Evolutionary conservation across 2,329 filamentous ascomycete species (phyloP).

Genomic region (Paradendryphiella salina): DNA sequence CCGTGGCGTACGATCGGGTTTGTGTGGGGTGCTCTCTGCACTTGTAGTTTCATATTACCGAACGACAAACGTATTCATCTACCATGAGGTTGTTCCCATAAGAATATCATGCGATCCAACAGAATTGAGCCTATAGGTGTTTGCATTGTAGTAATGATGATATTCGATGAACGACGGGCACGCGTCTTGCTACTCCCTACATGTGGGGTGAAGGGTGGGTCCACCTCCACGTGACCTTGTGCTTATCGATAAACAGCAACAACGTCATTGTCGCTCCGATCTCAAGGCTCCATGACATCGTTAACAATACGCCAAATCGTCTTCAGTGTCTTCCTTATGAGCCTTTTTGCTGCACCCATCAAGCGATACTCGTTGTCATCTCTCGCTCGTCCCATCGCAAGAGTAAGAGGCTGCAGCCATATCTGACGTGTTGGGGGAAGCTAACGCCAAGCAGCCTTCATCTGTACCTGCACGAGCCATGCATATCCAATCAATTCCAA

Average conservation of each 20-base stretch:
- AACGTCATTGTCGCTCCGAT: slow-evolving; percentile 31
- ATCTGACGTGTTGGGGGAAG: neutral
- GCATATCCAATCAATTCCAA: slow-evolving; percentile 86
- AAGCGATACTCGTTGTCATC: slow-evolving; percentile 31
- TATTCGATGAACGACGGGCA: neutral
- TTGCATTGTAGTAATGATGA: neutral
- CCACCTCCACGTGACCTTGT: neutral
- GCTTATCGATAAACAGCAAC: slow-evolving; percentile 6
- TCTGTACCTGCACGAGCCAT: slow-evolving; percentile 57
- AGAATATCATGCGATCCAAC: neutral
- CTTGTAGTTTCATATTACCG: neutral
- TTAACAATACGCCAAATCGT: slow-evolving; percentile 52
- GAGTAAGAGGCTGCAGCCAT: neutral
- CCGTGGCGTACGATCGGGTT: slow-evolving; percentile 2
- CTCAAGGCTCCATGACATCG: slow-evolving; percentile 54
- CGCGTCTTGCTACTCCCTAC: too few relatives aligned
- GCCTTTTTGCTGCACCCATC: slow-evolving; percentile 33
- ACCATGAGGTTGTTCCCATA: neutral
- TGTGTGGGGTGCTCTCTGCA: neutral
- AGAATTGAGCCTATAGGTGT: neutral
- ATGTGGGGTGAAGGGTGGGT: too few relatives aligned
- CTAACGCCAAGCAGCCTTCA: slow-evolving; percentile 36
- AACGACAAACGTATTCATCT: neutral
- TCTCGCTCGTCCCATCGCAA: slow-evolving; percentile 24
- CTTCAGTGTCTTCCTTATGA: slow-evolving; percentile 39